Percentiles rank a stretch among this genome's conserved stretches.
phyloP scores from a whole-genome alignment of 371 early-diverging fungal species.

The Circinella minor region DNA sequence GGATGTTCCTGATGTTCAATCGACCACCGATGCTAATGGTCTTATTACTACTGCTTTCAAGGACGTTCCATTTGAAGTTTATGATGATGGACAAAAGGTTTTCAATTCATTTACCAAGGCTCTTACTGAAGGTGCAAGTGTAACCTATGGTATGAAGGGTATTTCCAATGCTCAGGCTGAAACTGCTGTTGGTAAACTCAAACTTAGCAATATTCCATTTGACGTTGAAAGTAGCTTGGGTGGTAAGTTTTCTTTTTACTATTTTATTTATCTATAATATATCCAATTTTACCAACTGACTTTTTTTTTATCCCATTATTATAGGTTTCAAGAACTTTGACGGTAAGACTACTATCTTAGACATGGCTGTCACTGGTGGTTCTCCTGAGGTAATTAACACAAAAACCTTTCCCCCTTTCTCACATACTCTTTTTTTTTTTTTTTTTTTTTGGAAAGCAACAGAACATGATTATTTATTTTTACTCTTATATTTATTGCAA shows the following conservation, averaged over 20 bases:
- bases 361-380: constrained; percentile 47
- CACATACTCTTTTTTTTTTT: constrained; percentile 36
- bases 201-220: constrained; percentile 49
- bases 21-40: constrained; percentile 41
- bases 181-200: constrained; percentile 56
- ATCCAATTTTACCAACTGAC: not conserved
- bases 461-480: constrained; percentile 20
- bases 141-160: constrained; percentile 53
- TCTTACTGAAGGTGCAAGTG: constrained; percentile 45
- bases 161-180: constrained; percentile 49
- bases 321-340: constrained; percentile 48
- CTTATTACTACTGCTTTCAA: constrained; percentile 49
- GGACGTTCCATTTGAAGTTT: constrained; percentile 52
- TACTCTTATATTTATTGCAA: constrained; percentile 26
- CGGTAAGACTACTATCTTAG: constrained; percentile 42
- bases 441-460: too few relatives aligned
- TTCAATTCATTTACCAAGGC: constrained; percentile 51
- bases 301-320: not conserved
- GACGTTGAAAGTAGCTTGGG: constrained; percentile 48
- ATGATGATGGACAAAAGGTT: constrained; percentile 25
- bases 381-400: constrained; percentile 19
- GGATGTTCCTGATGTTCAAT: constrained; percentile 48
- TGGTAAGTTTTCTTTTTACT: constrained; percentile 41
- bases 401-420: too few relatives aligned
- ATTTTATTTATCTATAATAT: not conserved